phyloP scores from a whole-genome alignment of 2,329 filamentous ascomycete species.

The Metarhizium robertsii region DNA sequence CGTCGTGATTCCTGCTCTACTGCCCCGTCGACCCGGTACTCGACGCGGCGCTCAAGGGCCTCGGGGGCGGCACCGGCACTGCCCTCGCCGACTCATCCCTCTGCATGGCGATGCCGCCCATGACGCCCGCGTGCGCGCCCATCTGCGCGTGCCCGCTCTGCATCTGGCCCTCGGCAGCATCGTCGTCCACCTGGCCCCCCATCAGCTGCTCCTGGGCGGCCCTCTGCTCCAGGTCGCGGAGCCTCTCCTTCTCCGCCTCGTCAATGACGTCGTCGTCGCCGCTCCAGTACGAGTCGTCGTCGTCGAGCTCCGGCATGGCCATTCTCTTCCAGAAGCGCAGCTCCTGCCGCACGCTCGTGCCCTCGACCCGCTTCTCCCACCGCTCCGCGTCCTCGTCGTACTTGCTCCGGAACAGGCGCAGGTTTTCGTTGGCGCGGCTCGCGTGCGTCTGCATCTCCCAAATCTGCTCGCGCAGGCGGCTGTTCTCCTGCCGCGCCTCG shows the following conservation, averaged over 20 bases:
- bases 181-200: conserved; percentile 22
- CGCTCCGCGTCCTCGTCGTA: conserved; percentile 47
- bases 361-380: conserved; percentile 44
- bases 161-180: conserved; percentile 21
- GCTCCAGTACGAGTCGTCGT: conserved; percentile 53
- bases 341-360: conserved; percentile 45
- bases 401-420: conserved; percentile 46
- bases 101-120: conserved; percentile 30
- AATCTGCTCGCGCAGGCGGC: conserved; percentile 53
- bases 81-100: conserved; percentile 22
- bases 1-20: conserved; percentile 10
- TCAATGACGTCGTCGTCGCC: conserved; percentile 58
- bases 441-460: conserved; percentile 58
- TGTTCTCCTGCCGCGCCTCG: conserved; percentile 56
- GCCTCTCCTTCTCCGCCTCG: conserved; percentile 46
- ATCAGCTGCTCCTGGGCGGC: conserved; percentile 29
- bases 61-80: conserved; percentile 21
- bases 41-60: conserved; percentile 29
- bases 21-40: conserved; percentile 34
- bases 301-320: conserved; percentile 51
- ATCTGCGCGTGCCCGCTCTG: too few relatives aligned
- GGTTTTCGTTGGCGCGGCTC: conserved; percentile 44
- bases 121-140: conserved; percentile 13
- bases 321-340: conserved; percentile 58
- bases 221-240: conserved; percentile 39